Evolutionary conservation across 2,329 filamentous ascomycete species (phyloP).

Genomic region (Paecilomyces variotii): DNA sequence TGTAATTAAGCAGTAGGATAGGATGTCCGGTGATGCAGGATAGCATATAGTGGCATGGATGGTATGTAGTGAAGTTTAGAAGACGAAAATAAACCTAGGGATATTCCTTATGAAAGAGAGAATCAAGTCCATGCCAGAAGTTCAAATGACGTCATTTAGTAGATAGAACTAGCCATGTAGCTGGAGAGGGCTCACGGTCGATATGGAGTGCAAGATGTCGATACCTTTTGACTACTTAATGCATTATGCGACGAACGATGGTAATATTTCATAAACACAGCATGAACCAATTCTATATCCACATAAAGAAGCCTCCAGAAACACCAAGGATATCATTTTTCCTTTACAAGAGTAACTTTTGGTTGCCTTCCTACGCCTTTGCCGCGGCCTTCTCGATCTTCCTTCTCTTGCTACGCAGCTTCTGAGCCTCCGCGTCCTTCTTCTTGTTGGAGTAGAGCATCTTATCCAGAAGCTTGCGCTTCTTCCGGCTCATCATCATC

Average conservation of each 20-base stretch:
- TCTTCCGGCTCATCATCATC: slow-evolving; percentile 98
- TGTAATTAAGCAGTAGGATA: background rate
- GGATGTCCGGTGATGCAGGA: too few species aligned
- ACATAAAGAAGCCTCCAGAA: background rate
- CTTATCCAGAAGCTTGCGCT: slow-evolving; percentile 94
- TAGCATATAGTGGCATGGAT: too few species aligned
- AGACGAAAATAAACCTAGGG: background rate
- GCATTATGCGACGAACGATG: background rate
- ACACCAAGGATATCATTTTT: slow-evolving; percentile 3
- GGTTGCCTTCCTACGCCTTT: slow-evolving; percentile 17
- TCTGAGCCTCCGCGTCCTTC: slow-evolving; percentile 83
- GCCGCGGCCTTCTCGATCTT: slow-evolving; percentile 61
- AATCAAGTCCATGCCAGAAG: too few species aligned
- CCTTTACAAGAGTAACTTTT: slow-evolving; percentile 17
- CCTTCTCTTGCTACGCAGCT: slow-evolving; percentile 79
- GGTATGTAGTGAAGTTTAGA: background rate
- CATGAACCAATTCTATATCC: background rate
- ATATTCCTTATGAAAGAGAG: too few species aligned
- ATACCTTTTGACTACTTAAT: background rate
- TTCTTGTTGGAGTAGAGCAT: slow-evolving; percentile 95
- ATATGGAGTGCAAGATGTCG: background rate
- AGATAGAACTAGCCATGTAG: background rate
- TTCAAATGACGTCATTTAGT: background rate
- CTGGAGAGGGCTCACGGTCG: too few species aligned
- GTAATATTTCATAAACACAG: background rate